Evolutionary conservation across 345 rosid genomes (phyloP), one percentile per base, ranked within the genome.

Genomic region (Lepidium didymum): DNA sequence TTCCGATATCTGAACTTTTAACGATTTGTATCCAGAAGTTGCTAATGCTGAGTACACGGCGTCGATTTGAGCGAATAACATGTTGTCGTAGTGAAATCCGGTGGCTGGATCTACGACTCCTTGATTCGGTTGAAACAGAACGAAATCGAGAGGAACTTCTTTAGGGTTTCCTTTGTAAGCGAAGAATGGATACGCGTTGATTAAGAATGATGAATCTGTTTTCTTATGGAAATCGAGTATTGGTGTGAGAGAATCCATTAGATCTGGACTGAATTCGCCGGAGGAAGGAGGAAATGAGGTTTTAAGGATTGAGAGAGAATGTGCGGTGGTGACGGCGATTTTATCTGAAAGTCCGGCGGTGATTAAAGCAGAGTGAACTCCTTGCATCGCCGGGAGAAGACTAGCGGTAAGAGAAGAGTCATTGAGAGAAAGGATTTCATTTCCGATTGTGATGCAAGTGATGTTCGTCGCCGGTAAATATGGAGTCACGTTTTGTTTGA

Each of bases 111-210:
- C 99, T 5, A 81, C 74, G 7, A 86, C 14, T 6, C 96, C 96
- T 31, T 85, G 86, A 55, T 81, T 86, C 2, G 90, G 75, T 54
- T 91, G 91, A 52, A 94, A 94, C 23, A 91, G 81, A 16, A 85
- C 99, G 50, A 83, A 95, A 25, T 95, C 92, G 6, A 95, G 64
- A 8, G 89, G 63, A 10, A 95, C 77, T 64, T 87, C 87, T 59
- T 85, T 86, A 0, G 99, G 96, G 65, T 52, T 86, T 1, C 44
- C 96, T 76, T 91, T 95, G 83, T 87, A 95, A 2, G 99, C 99
- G 38, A 95, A 91, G 79, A 81, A 95, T 5, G 99, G 99, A 64
- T 95, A 95, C 0, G 96, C 96, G 40, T 95, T 95, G 73, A 95
- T 89, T 46, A 91, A 40, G 67, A 95, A 95, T 0, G 96, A 88